Base-by-base conservation (phyloP, 164 flowering plant genomes). In the Aristolochia fimbriata region DNA sequence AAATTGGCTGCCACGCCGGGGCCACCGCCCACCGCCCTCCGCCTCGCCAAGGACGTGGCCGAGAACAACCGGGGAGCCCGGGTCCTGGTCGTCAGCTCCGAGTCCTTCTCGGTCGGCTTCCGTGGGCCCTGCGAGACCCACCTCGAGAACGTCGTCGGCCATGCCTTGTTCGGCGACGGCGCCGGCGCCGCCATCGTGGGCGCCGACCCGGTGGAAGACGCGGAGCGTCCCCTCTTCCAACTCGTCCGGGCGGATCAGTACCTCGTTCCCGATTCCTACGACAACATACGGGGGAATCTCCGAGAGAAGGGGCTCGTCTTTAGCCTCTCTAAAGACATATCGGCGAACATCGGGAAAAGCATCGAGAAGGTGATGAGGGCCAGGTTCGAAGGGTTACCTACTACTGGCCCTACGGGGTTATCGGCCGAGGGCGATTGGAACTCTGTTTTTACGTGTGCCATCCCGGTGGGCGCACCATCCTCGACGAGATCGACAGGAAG, bases 41-140 rank as follows among this genome's bases (percentile, higher is more conserved):
- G 62, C 33, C 62, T 59, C 4, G 62, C 52, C 15, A 59, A 59
- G 15, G 52, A 59, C 20, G 9, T 59, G 1, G 62, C 62, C 23
- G 62, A 59, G 33, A 59, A 59, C 41, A 59, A 59, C 51, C 27
- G 12, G 12, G 62, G 62, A 4, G 51, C 62, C 19, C 62, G 62
- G 15, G 51, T 59, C 33, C 62, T 59, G 3, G 22, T 23, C 19
- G 41, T 59, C 33, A 46, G 62, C 23, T 59, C 62, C 17, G 62
- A 59, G 20, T 24, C 47, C 51, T 46, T 33, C 17, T 51, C 62
- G 33, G n/a, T 16, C 37, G 27, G 23, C 20, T 59, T 59, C 20
- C 62, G 62, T 7, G 62, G 62, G n/a, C 62, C 62, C 21, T 33
- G 45, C 11, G 65, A 54, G 57, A 24, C 33, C 5, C 57, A 54